Evolutionary conservation across 257 asterid species (phyloP).

Genomic region (Solanum rostratum): DNA sequence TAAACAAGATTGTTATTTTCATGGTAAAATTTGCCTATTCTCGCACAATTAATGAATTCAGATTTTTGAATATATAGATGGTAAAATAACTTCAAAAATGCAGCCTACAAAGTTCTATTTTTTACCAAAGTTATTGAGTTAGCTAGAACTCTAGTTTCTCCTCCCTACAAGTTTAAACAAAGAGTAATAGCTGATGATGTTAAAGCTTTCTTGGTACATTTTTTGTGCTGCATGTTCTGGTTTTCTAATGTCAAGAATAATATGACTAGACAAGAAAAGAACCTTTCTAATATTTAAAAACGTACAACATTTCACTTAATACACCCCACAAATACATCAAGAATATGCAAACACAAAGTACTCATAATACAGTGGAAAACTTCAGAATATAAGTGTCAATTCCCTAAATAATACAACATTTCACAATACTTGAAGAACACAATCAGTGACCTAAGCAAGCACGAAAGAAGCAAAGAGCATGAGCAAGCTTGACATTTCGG

Average conservation of each 20-base stretch:
- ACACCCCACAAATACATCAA: not conserved
- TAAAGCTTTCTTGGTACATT: not conserved
- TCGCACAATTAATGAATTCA: not conserved
- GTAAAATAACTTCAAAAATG: not conserved
- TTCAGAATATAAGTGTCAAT: not conserved
- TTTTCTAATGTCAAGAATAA: not conserved
- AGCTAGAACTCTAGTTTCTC: not conserved
- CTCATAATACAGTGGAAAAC: not conserved
- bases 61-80: too few species aligned
- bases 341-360: not conserved
- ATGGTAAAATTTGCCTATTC: not conserved
- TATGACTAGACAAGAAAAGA: not conserved
- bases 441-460: conserved; percentile 16
- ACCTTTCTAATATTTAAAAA: not conserved
- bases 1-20: too few species aligned
- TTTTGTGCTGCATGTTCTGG: not conserved
- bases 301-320: not conserved
- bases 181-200: not conserved
- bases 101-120: not conserved
- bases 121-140: not conserved
- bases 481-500: conserved; percentile 34
- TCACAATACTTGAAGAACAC: not conserved
- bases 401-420: not conserved
- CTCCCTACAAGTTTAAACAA: not conserved
- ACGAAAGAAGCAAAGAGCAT: conserved; percentile 26